Conservation (phyloP, 1,139 yeast species). For the Yamadazyma siamensis region DNA sequence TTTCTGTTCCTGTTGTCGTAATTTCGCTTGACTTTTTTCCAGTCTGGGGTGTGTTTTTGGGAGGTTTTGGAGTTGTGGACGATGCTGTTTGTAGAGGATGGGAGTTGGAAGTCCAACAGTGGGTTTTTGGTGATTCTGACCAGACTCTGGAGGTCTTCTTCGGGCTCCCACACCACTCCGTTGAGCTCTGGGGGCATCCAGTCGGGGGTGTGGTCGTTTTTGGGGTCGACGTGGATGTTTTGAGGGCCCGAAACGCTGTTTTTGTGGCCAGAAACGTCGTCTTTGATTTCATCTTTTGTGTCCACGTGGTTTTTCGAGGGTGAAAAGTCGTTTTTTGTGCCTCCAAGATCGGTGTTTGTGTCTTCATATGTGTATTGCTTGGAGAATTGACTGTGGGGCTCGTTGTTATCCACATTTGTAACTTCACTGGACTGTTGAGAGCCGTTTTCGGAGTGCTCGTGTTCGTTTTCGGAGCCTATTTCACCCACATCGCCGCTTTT, state of each 20-base stretch:
- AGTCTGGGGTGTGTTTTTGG: conserved; percentile 29
- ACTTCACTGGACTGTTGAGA: not conserved
- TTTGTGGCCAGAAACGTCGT: too few relatives aligned
- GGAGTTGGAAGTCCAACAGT: conserved; percentile 19
- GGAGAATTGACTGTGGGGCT: not conserved
- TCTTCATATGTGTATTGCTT: not conserved
- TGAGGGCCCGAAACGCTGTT: too few relatives aligned
- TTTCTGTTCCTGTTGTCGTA: conserved; percentile 24
- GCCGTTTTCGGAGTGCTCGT: not conserved
- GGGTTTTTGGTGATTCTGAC: conserved; percentile 26
- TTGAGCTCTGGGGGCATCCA: conserved; percentile 46
- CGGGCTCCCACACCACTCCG: conserved; percentile 29
- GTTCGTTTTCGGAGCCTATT: not conserved
- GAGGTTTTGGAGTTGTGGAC: conserved; percentile 29
- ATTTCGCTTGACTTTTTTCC: conserved; percentile 33
- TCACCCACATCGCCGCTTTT: not conserved
- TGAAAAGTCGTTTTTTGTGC: not conserved
- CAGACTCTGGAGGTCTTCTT: conserved; percentile 18
- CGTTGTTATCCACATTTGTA: too few relatives aligned
- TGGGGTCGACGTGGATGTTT: conserved; percentile 15
- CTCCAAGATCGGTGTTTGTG: too few relatives aligned
- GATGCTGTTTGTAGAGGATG: conserved; percentile 30
- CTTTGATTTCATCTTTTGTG: conserved; percentile 2
- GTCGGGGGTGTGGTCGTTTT: conserved; percentile 31
- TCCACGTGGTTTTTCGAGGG: conserved; percentile 1